Base-by-base conservation (phyloP, 169 alveolate genomes). In the Eimeria tenella region DNA sequence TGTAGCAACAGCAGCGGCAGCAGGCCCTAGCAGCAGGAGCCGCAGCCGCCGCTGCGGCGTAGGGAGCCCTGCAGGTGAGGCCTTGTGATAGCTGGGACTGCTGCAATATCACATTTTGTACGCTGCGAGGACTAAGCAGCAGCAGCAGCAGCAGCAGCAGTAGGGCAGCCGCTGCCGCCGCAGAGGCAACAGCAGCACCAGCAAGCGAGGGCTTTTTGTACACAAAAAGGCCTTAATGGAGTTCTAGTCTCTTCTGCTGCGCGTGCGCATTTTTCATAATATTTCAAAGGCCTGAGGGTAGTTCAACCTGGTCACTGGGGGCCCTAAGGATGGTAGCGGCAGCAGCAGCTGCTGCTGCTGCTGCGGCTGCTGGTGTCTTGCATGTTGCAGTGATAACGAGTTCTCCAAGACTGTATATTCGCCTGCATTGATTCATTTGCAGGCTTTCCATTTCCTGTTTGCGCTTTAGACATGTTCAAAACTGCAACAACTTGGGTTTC, bases 311-410 rank as follows among this genome's bases (percentile, higher is more conserved):
- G 2, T 31, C 42, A 31, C 73, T 25, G 21, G 73, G 73, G 73
- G 73, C 73, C 73, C 25, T 25, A 15, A 3, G 73, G 73, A n/a
- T 25, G 21, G 73, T 31, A 63, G 21, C 73, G 21, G 73, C 73
- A 63, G 73, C 73, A 63, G 73, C 73, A 63, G 73, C 73, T 19
- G 73, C 73, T 19, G 73, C 73, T 19, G 73, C 73, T n/a, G 73
- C 21, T 19, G 73, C 73, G 21, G 73, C 73, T 63, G 73, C 15
- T 63, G 15, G 73, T 63, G 73, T 63, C 73, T 63, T 9, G 73
- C 21, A 6, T 15, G 15, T n/a, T 63, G 73, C 21, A 63, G 73
- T 63, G 15, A 63, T 63, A 19, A 0, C 21, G 73, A 5, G 73
- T n/a, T 31, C 42, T 31, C 42, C 42, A 31, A 31, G 42, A 31